These are phyloP conservation scores for Schizonepeta tenuifolia DNA, from an alignment of 257 asterid genomes.

Conservation along the genomic window DNA sequence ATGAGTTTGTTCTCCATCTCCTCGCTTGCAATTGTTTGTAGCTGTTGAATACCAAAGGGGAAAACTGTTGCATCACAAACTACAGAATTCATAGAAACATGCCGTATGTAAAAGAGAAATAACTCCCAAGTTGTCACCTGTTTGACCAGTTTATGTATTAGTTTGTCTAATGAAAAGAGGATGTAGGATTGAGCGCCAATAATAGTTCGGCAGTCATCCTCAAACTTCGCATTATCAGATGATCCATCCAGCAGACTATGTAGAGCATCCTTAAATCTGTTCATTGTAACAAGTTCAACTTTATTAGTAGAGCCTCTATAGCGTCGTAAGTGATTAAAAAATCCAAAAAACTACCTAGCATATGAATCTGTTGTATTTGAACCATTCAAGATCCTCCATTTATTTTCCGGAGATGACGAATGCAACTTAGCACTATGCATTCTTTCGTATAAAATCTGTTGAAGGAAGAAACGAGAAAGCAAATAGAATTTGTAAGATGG, in stretches of 20 bases:
- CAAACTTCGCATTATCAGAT: slow-evolving; percentile 88
- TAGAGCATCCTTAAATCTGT: slow-evolving; percentile 82
- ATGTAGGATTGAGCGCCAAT: slow-evolving; percentile 92
- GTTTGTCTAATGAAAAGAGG: slow-evolving; percentile 92
- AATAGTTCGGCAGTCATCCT: slow-evolving; percentile 94
- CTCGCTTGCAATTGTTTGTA: slow-evolving; percentile 75
- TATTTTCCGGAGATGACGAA: slow-evolving; percentile 76
- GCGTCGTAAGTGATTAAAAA: slow-evolving; percentile 6
- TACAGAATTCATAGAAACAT: slow-evolving; percentile 6
- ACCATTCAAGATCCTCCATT: slow-evolving; percentile 69
- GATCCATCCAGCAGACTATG: slow-evolving; percentile 82
- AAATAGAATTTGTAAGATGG: not conserved
- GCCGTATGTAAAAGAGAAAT: not conserved
- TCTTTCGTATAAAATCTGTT: slow-evolving; percentile 86
- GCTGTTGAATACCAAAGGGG: slow-evolving; percentile 46
- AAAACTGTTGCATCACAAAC: slow-evolving; percentile 29
- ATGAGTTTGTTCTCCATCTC: slow-evolving; percentile 85
- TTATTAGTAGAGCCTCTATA: slow-evolving; percentile 16
- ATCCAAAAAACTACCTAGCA: slow-evolving; percentile 62
- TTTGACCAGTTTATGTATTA: slow-evolving; percentile 85
- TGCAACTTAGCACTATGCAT: slow-evolving; percentile 79
- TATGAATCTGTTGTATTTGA: slow-evolving; percentile 61
- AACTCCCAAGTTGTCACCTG: slow-evolving; percentile 53
- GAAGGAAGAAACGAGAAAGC: slow-evolving; percentile 34
- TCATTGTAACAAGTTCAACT: slow-evolving; percentile 37